These are phyloP conservation scores for Fusarium mundagurra DNA, from an alignment of 2,329 filamentous ascomycete genomes.

Conservation along the genomic window DNA sequence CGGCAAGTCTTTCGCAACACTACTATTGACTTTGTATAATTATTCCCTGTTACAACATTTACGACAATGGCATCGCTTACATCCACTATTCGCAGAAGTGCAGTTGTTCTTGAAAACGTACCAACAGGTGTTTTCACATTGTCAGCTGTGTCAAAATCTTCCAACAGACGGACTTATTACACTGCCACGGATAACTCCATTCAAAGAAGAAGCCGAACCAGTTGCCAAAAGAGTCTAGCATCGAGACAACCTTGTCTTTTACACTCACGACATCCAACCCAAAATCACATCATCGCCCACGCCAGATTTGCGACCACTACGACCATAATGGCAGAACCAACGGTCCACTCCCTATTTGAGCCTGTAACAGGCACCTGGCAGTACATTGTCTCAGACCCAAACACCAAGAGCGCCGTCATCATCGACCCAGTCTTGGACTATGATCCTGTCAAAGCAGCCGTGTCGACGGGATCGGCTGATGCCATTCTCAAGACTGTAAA, in stretches of 20 bases:
- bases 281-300: not conserved
- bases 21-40: not conserved
- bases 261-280: not conserved
- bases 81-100: not conserved
- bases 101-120: not conserved
- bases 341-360: slow-evolving; percentile 31
- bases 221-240: not conserved
- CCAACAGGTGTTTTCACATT: not conserved
- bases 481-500: slow-evolving; percentile 55
- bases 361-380: slow-evolving; percentile 64
- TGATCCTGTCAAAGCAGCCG: slow-evolving; percentile 51
- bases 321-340: slow-evolving; percentile 8
- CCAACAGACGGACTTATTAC: not conserved
- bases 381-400: slow-evolving; percentile 66
- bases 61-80: not conserved
- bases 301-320: not conserved
- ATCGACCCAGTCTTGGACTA: slow-evolving; percentile 72
- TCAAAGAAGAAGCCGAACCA: not conserved
- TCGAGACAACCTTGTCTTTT: no score
- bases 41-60: not conserved
- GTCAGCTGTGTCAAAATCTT: not conserved
- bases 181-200: rapidly evolving
- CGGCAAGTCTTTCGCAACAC: not conserved
- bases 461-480: slow-evolving; percentile 65
- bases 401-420: slow-evolving; percentile 59